Evolutionary conservation across 176 grass and related monocot genomes (phyloP).

Genomic region (Hordeum vulgare): DNA sequence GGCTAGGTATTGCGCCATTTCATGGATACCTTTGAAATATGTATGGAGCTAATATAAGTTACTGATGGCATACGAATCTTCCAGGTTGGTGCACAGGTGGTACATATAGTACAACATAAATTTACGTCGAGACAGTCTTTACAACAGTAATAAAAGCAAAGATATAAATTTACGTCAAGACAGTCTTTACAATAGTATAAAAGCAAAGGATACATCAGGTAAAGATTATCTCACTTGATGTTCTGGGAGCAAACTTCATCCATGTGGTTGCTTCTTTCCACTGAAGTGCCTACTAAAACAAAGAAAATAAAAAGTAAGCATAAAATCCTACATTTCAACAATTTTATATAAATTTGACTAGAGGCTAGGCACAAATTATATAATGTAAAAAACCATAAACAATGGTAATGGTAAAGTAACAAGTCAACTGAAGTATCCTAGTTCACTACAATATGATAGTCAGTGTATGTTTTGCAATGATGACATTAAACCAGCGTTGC

Average conservation of each 20-base stretch:
- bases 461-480: neutral
- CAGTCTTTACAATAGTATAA: neutral
- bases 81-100: neutral
- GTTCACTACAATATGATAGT: neutral
- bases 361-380: neutral
- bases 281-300: neutral
- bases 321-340: neutral
- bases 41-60: neutral
- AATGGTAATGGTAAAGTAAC: neutral
- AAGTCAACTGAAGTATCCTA: neutral
- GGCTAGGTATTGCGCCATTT: neutral
- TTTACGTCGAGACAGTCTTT: neutral
- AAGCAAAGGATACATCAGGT: neutral
- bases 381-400: neutral
- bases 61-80: neutral
- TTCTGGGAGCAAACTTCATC: neutral
- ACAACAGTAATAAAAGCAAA: neutral
- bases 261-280: neutral
- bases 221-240: constrained; percentile 27
- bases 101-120: neutral
- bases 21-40: neutral
- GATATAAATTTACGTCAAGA: neutral
- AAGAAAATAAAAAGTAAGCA: neutral
- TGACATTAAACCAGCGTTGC: neutral
- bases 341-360: neutral